These are phyloP conservation scores for Jaminaea rosea DNA, from an alignment of 1,284 basidiomycete genomes.

Conservation along the genomic window DNA sequence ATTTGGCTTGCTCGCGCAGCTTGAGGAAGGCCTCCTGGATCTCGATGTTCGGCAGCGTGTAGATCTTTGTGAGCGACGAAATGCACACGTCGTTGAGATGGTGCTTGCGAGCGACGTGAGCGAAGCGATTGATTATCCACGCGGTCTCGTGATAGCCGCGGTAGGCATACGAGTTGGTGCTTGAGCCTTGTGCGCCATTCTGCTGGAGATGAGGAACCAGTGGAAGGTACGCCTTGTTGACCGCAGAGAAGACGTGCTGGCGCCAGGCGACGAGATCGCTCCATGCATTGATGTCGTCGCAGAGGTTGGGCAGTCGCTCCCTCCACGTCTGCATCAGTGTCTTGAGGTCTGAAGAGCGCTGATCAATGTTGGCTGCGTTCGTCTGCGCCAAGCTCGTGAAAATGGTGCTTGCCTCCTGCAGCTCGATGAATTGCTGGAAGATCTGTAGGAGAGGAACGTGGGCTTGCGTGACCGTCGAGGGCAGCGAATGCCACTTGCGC, in stretches of 20 bases:
- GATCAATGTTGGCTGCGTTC: conserved; percentile 79
- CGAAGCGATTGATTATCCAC: conserved; percentile 99
- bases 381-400: conserved; percentile 84
- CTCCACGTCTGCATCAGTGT: conserved; percentile 64
- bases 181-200: conserved; percentile 53
- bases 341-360: conserved; percentile 89
- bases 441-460: conserved; percentile 92
- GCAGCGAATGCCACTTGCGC: conserved; percentile 88
- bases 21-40: conserved; percentile 99
- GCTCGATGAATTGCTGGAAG: conserved; percentile 98
- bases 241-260: conserved; percentile 79
- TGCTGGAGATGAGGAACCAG: conserved; percentile 51
- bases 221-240: conserved; percentile 93
- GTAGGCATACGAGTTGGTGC: conserved; percentile 71
- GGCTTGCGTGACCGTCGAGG: conserved; percentile 73
- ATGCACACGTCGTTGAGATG: conserved; percentile 93
- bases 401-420: conserved; percentile 73
- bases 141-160: conserved; percentile 99
- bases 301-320: conserved; percentile 86
- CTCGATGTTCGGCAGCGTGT: conserved; percentile 97
- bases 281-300: conserved; percentile 98
- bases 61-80: conserved; percentile 89
- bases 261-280: conserved; percentile 96
- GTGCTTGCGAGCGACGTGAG: conserved; percentile 97
- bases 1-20: conserved; percentile 96